phyloP scores from a whole-genome alignment of 176 grass and related monocot genomes.

The Bonia amplexicaulis region DNA sequence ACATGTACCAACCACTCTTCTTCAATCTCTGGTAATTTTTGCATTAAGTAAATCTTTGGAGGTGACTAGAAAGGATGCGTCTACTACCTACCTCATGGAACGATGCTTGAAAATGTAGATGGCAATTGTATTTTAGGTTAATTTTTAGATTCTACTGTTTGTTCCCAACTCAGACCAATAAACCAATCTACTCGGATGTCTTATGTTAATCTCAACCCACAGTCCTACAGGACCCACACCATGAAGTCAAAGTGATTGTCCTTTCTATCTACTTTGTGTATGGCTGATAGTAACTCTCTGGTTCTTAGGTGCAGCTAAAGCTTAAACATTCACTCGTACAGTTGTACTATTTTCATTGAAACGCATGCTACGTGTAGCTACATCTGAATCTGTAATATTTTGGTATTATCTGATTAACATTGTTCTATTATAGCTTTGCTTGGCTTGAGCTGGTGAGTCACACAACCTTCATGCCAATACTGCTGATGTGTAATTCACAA shows the following conservation, averaged over 20 bases:
- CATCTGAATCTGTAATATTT: background rate
- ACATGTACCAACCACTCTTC: background rate
- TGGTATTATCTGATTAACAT: conserved; percentile 13
- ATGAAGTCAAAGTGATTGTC: background rate
- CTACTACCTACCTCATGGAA: background rate
- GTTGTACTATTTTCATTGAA: background rate
- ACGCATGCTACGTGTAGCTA: background rate
- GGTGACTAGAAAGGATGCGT: background rate
- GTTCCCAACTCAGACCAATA: background rate
- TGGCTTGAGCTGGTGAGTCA: conserved; percentile 83
- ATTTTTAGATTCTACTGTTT: background rate
- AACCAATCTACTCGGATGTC: background rate
- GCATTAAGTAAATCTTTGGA: background rate
- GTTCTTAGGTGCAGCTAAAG: background rate
- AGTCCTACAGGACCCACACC: background rate
- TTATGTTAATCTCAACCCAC: background rate
- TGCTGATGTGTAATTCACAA: conserved; percentile 51
- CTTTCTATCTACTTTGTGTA: background rate
- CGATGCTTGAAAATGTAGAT: background rate
- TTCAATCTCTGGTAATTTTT: background rate
- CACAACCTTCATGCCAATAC: conserved; percentile 69
- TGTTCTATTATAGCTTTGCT: conserved; percentile 55
- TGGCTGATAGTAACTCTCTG: background rate
- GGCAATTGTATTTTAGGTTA: background rate
- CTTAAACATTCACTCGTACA: conserved; percentile 1